phyloP scores from a whole-genome alignment of 2,329 filamentous ascomycete genomes.

The Penicillium sp. region DNA sequence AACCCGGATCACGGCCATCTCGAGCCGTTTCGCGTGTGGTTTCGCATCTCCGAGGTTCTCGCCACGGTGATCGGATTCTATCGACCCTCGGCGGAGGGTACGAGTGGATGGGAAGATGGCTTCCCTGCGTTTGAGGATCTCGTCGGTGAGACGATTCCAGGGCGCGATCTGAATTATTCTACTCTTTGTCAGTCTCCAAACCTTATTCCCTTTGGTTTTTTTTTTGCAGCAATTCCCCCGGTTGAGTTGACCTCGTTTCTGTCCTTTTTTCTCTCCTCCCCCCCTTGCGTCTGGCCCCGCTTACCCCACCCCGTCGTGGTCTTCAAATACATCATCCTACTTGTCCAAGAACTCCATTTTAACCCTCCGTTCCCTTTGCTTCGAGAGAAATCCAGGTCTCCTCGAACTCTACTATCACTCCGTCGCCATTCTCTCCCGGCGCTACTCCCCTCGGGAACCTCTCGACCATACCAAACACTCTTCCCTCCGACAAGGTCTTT shows the following conservation, averaged over 20 bases:
- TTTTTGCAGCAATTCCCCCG: too few relatives aligned
- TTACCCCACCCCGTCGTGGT: background rate
- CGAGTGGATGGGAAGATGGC: conserved; percentile 34
- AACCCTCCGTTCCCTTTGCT: too few relatives aligned
- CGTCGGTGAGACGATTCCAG: conserved; percentile 22
- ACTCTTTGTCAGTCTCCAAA: conserved; percentile 20
- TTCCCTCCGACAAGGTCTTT: conserved; percentile 50
- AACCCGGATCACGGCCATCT: background rate
- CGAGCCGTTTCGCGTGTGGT: conserved; percentile 34
- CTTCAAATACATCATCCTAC: too few relatives aligned
- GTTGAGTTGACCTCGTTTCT: too few relatives aligned
- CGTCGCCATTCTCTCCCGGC: conserved; percentile 52
- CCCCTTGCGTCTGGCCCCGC: background rate
- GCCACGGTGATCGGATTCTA: conserved; percentile 38
- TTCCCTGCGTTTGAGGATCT: conserved; percentile 36
- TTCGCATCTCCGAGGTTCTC: conserved; percentile 34
- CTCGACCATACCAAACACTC: conserved; percentile 46
- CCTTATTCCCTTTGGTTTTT: too few relatives aligned
- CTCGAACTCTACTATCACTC: conserved; percentile 54
- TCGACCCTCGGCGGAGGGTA: conserved; percentile 29
- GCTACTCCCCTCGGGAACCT: conserved; percentile 32
- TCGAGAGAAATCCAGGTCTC: conserved; percentile 31
- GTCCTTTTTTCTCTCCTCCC: background rate
- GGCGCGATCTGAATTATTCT: conserved; percentile 22
- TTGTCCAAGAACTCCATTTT: too few relatives aligned